phyloP scores from a whole-genome alignment of 1,284 basidiomycete genomes.

The Leccinum angustisporum region DNA sequence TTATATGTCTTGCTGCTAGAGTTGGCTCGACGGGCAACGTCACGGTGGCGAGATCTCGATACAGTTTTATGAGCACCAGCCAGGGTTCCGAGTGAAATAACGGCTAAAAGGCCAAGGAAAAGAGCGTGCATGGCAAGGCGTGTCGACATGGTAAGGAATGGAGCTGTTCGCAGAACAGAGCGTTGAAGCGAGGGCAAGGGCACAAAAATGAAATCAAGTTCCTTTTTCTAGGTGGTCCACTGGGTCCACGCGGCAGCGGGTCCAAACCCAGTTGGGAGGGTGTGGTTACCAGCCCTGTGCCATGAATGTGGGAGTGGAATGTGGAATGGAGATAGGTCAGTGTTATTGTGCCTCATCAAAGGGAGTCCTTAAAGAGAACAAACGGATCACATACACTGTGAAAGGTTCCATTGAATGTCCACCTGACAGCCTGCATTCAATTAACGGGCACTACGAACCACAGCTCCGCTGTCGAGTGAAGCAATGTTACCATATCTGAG shows the following conservation, averaged over 20 bases:
- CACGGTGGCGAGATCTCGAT: conserved; percentile 28
- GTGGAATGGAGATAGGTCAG: background rate
- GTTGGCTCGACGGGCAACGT: conserved; percentile 17
- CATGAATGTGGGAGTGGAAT: conserved; percentile 8
- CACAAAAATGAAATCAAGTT: background rate
- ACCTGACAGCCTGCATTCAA: background rate
- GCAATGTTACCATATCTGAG: background rate
- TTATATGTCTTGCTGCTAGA: conserved; percentile 20
- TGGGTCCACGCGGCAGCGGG: conserved; percentile 2
- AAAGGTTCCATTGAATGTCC: conserved; percentile 2
- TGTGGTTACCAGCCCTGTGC: conserved; percentile 19
- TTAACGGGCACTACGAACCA: background rate
- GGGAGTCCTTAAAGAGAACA: background rate
- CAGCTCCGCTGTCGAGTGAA: background rate
- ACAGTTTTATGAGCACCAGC: conserved; percentile 28
- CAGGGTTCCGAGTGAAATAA: conserved; percentile 30
- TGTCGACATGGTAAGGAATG: conserved; percentile 14
- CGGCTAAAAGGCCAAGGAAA: conserved; percentile 24
- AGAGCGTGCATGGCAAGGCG: conserved; percentile 28
- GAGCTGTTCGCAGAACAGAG: conserved; percentile 3
- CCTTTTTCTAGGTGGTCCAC: background rate
- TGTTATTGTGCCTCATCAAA: conserved; percentile 8
- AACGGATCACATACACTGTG: background rate
- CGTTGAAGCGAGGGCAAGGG: background rate
- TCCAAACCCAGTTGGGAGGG: background rate